Evolutionary conservation across 192 early-diverging fungal genomes (phyloP).

Genomic region (Podila minutissima): DNA sequence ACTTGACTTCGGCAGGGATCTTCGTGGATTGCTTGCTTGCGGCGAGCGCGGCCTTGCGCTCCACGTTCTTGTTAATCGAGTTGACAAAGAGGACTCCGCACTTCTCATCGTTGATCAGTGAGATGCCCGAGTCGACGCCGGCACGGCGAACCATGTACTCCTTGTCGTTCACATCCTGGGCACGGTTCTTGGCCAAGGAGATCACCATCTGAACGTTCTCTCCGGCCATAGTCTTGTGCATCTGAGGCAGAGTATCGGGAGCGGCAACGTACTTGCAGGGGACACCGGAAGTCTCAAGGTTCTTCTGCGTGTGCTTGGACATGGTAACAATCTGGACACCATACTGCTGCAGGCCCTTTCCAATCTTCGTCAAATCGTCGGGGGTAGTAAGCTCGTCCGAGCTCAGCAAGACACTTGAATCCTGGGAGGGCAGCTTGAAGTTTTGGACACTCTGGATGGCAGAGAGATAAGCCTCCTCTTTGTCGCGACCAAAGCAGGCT

Average conservation of each 20-base stretch:
- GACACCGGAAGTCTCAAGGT: slow-evolving; percentile 58
- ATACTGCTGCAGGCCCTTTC: slow-evolving; percentile 64
- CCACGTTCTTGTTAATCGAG: slow-evolving; percentile 67
- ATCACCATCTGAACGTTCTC: slow-evolving; percentile 79
- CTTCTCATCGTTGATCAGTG: slow-evolving; percentile 94
- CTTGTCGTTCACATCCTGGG: slow-evolving; percentile 62
- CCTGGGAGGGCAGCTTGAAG: slow-evolving; percentile 84
- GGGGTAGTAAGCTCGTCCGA: slow-evolving; percentile 77
- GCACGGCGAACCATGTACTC: slow-evolving; percentile 91
- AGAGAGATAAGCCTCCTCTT: slow-evolving; percentile 87
- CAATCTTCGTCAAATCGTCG: slow-evolving; percentile 78
- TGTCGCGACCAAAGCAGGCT: slow-evolving; percentile 93
- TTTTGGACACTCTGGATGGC: slow-evolving; percentile 89
- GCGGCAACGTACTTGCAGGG: slow-evolving; percentile 43
- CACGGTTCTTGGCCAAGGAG: slow-evolving; percentile 74
- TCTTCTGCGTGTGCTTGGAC: slow-evolving; percentile 60
- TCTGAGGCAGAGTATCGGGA: slow-evolving; percentile 63
- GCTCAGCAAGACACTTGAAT: slow-evolving; percentile 74
- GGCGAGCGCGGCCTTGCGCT: slow-evolving; percentile 50
- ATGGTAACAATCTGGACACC: slow-evolving; percentile 81
- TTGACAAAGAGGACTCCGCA: slow-evolving; percentile 95
- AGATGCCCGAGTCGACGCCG: slow-evolving; percentile 97
- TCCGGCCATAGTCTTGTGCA: slow-evolving; percentile 66
- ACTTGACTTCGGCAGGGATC: slow-evolving; percentile 73
- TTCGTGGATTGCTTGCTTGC: slow-evolving; percentile 37